These are phyloP conservation scores for Carpinus viminea DNA, from an alignment of 306 rosid genomes.

Conservation along the genomic window DNA sequence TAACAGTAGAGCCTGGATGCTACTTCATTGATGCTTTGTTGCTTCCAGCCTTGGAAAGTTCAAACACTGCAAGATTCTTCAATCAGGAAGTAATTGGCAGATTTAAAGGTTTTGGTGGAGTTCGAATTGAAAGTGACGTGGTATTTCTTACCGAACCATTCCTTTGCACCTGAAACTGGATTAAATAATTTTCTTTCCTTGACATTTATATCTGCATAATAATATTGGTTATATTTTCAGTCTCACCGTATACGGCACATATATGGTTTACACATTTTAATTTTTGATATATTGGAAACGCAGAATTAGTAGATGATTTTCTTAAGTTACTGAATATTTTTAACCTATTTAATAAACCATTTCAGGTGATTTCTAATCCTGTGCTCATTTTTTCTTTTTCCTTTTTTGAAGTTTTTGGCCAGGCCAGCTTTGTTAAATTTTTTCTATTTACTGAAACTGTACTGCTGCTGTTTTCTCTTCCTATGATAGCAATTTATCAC, in stretches of 20 bases:
- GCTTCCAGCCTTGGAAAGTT: slow-evolving; percentile 62
- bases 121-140: slow-evolving; percentile 87
- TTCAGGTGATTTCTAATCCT: neutral
- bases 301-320: slow-evolving; percentile 5
- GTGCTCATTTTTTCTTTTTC: neutral
- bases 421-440: neutral
- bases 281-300: neutral
- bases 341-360: neutral
- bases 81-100: slow-evolving; percentile 57
- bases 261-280: neutral
- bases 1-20: slow-evolving; percentile 96
- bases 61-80: slow-evolving; percentile 62
- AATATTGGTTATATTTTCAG: neutral
- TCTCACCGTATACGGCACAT: neutral
- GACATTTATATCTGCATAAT: slow-evolving; percentile 6
- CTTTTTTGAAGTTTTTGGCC: neutral
- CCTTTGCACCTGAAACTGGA: neutral
- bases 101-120: slow-evolving; percentile 75
- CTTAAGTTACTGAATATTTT: neutral
- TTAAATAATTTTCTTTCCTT: neutral
- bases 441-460: neutral
- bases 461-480: neutral
- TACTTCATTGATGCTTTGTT: slow-evolving; percentile 86
- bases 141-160: slow-evolving; percentile 45
- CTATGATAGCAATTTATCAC: neutral